Evolutionary conservation across 176 grass and related monocot species (phyloP), one percentile per base, ranked within the genome.

Genomic region (Puya raimondii): DNA sequence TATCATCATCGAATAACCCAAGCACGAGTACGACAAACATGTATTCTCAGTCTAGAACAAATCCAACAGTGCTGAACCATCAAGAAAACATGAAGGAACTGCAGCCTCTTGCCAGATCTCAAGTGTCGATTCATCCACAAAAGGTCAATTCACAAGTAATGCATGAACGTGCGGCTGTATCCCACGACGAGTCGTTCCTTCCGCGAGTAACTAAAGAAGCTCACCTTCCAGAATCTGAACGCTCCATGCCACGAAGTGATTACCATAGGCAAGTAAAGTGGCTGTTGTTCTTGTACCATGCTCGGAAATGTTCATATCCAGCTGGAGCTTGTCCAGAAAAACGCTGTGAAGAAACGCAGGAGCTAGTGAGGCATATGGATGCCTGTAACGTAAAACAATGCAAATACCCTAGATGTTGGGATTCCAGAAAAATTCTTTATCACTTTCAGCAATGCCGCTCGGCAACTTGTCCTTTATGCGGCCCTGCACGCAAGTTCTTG

Each of bases 261-360:
- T 86, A 94, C 51, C 17, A 71, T 15, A 88, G 84, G 65, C 95
- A 99, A 75, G 26, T 81, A 49, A 99, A 79, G 77, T 87, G 85
- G 89, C 61, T 99, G 58, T 64, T 94, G 33, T 80, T 91, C 63
- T 74, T 99, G 20, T 56, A 84, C 75, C 95, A 99, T 86, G 95
- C 95, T 64, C 91, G 81, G 58, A 20, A 80, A 57, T 99, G 95
- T 85, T 69, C 82, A 63, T 78, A 67, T 72, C 80, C 85, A 49
- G 26, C 80, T 74, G 95, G 95, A 83, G 77, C 84, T 52, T 99
- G 95, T 81, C 82, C 80, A 80, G 86, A 94, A 48, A 76, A 77
- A 74, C 72, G 25, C 42, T 99, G 95, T 80, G 26, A 76, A 75
- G 84, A 84, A 78, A 57, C 86, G 67, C 95, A 99, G 67, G 76